Evolutionary conservation across 192 early-diverging fungal genomes (phyloP).

Genomic region (Umbelopsis vinacea): DNA sequence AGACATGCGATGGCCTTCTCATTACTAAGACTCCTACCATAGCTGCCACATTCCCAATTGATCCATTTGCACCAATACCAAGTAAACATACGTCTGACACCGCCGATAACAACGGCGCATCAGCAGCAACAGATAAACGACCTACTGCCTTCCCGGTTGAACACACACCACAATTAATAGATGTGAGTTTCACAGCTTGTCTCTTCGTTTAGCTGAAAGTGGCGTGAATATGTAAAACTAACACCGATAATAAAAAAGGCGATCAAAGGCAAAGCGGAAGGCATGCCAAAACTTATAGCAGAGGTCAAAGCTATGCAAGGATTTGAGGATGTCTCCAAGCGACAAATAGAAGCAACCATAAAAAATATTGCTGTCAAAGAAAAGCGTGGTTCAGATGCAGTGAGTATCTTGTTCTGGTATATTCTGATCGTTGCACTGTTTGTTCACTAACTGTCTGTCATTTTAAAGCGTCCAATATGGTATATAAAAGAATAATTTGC

Average conservation of each 20-base stretch:
- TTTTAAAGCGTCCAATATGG: conserved; percentile 27
- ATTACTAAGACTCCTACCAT: not conserved
- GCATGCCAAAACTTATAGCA: conserved; percentile 27
- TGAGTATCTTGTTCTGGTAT: conserved; percentile 1
- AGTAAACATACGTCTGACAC: not conserved
- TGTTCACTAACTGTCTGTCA: not conserved
- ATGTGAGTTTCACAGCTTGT: not conserved
- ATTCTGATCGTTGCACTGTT: not conserved
- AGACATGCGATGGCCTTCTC: not conserved
- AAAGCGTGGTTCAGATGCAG: conserved; percentile 40
- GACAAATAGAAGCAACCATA: conserved; percentile 40
- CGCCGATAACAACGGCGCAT: not conserved
- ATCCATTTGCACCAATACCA: not conserved
- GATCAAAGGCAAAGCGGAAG: conserved; percentile 26
- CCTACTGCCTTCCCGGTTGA: conserved; percentile 18
- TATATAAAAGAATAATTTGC: conserved; percentile 24
- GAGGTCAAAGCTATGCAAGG: conserved; percentile 38
- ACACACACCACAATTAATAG: conserved; percentile 29
- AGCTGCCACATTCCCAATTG: not conserved
- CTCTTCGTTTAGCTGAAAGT: not conserved
- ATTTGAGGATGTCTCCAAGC: conserved; percentile 29
- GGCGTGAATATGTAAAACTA: not conserved
- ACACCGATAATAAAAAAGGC: conserved; percentile 1
- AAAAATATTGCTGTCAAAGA: conserved; percentile 40
- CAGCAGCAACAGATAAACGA: not conserved